phyloP scores from a whole-genome alignment of 2,329 filamentous ascomycete genomes.

The Stagonosporopsis tanaceti region DNA sequence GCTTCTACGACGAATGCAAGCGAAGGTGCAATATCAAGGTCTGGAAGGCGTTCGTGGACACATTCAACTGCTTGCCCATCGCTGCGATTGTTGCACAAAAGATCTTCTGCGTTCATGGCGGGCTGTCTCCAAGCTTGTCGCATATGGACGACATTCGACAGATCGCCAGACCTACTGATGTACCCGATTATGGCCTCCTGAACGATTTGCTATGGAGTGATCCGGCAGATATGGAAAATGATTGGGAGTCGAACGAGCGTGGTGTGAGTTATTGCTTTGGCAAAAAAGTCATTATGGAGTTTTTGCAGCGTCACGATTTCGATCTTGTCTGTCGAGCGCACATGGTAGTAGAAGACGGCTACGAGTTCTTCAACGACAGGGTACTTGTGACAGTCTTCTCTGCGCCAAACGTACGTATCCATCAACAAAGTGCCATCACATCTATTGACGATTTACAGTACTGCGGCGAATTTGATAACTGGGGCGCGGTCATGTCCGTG shows the following conservation, averaged over 20 bases:
- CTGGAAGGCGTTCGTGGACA: slow-evolving; percentile 98
- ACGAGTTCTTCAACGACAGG: slow-evolving; percentile 97
- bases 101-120: slow-evolving; percentile 97
- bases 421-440: background rate
- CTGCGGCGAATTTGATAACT: slow-evolving; percentile 98
- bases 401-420: slow-evolving; percentile 85
- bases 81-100: slow-evolving; percentile 96
- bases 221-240: slow-evolving; percentile 95
- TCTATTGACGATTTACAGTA: slow-evolving; percentile 67
- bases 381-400: slow-evolving; percentile 97
- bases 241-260: slow-evolving; percentile 97
- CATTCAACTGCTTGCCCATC: slow-evolving; percentile 94
- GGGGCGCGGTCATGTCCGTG: slow-evolving; percentile 98
- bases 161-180: slow-evolving; percentile 94
- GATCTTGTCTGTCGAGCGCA: slow-evolving; percentile 96
- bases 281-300: slow-evolving; percentile 97
- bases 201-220: slow-evolving; percentile 98
- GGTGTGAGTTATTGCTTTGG: slow-evolving; percentile 99
- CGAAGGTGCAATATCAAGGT: slow-evolving; percentile 94
- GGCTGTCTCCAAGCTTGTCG: slow-evolving; percentile 86
- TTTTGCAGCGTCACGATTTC: slow-evolving; percentile 92
- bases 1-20: slow-evolving; percentile 99
- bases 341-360: slow-evolving; percentile 99
- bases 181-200: slow-evolving; percentile 93
- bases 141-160: slow-evolving; percentile 99